Evolutionary conservation across 2,329 filamentous ascomycete genomes (phyloP).

Genomic region (Xylaria sp.): DNA sequence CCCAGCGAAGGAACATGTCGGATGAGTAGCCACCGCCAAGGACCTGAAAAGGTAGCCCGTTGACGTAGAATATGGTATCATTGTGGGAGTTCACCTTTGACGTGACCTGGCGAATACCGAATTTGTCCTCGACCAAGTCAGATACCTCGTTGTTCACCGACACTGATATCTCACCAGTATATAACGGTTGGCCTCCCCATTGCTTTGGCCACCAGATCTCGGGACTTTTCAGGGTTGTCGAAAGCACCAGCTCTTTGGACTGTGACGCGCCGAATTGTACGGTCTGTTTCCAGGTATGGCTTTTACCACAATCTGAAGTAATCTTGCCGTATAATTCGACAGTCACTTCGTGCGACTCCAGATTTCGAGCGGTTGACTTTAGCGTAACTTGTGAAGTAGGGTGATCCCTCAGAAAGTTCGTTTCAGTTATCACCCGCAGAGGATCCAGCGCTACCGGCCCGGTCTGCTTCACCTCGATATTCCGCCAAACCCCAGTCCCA

Average conservation of each 20-base stretch:
- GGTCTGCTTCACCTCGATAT: constrained; percentile 66
- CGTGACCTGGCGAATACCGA: constrained; percentile 67
- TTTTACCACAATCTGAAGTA: constrained; percentile 47
- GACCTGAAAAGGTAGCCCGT: constrained; percentile 68
- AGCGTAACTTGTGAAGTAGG: constrained; percentile 53
- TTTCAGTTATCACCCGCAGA: constrained; percentile 59
- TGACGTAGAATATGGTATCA: constrained; percentile 67
- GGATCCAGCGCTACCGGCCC: constrained; percentile 61
- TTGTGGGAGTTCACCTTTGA: constrained; percentile 62
- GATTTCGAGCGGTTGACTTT: constrained; percentile 54
- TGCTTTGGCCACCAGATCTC: constrained; percentile 70
- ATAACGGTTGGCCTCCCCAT: constrained; percentile 69
- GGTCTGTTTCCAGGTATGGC: constrained; percentile 46
- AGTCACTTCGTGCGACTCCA: constrained; percentile 54
- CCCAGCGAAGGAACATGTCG: constrained; percentile 71
- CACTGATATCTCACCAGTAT: constrained; percentile 51
- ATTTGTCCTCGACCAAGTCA: constrained; percentile 53
- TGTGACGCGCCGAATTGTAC: constrained; percentile 54
- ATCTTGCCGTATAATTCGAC: constrained; percentile 53
- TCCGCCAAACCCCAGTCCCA: constrained; percentile 71
- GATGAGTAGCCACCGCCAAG: constrained; percentile 69
- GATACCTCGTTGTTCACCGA: constrained; percentile 45
- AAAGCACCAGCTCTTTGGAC: constrained; percentile 54
- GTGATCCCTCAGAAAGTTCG: constrained; percentile 47
- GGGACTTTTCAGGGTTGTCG: constrained; percentile 55